Conservation (phyloP, 2,329 filamentous ascomycete genomes). For the Arthrobotrys iridis region DNA sequence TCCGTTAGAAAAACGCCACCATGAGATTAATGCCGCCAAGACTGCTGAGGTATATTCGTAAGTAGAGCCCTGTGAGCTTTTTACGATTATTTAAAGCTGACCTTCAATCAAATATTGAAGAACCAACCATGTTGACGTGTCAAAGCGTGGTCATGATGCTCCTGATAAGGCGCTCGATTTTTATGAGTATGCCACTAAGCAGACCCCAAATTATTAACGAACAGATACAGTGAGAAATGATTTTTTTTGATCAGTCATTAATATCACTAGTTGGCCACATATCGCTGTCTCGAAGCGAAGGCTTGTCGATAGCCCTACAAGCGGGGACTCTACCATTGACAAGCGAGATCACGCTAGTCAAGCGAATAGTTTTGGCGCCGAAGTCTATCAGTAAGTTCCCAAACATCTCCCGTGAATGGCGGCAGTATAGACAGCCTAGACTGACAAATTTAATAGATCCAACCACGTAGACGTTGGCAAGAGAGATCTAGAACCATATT, state of each 20-base stretch:
- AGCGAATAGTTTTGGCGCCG: background rate
- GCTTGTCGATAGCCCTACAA: background rate
- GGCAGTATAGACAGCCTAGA: background rate
- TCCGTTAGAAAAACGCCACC: constrained; percentile 6
- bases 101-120: too few relatives aligned
- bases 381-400: background rate
- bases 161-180: background rate
- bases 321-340: background rate
- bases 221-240: too few relatives aligned
- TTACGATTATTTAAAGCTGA: background rate
- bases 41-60: constrained; percentile 12
- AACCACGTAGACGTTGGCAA: background rate
- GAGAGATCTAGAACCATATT: background rate
- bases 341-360: background rate
- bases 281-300: background rate
- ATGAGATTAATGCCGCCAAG: background rate
- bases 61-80: background rate
- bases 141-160: background rate
- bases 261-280: background rate
- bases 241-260: too few relatives aligned
- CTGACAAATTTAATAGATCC: background rate
- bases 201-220: too few relatives aligned
- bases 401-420: background rate
- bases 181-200: constrained; percentile 3
- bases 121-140: constrained; percentile 12